phyloP scores from a whole-genome alignment of 1,139 yeast species.

The Scheffersomyces titani region DNA sequence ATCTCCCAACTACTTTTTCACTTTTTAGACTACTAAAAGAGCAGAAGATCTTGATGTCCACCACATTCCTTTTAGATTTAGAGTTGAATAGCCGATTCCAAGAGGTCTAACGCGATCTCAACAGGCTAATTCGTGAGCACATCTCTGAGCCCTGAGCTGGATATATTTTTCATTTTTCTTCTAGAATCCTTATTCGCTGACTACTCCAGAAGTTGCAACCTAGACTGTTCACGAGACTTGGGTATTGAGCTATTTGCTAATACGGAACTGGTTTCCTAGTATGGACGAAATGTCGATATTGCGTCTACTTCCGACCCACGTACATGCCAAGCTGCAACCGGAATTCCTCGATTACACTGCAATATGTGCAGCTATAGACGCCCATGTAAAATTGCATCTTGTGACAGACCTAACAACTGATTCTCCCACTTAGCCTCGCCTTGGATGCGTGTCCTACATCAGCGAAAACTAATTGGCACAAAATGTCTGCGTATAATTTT shows the following conservation, averaged over 20 bases:
- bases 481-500: background rate
- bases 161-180: background rate
- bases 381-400: background rate
- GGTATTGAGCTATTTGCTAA: background rate
- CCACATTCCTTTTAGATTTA: background rate
- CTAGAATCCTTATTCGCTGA: background rate
- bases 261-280: background rate
- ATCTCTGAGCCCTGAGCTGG: background rate
- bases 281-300: background rate
- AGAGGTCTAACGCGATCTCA: background rate
- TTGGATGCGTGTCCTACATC: background rate
- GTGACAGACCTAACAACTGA: background rate
- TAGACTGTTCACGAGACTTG: background rate
- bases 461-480: background rate
- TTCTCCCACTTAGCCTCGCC: background rate
- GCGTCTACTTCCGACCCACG: background rate
- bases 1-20: background rate
- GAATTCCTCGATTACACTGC: background rate
- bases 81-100: background rate
- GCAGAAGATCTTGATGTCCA: background rate
- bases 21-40: too few species aligned
- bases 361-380: background rate
- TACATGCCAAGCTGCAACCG: background rate
- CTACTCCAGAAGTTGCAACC: background rate
- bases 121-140: background rate